These are phyloP conservation scores for Penicillium aurantiogriseum DNA, from an alignment of 2,329 filamentous ascomycete species.

Conservation along the genomic window DNA sequence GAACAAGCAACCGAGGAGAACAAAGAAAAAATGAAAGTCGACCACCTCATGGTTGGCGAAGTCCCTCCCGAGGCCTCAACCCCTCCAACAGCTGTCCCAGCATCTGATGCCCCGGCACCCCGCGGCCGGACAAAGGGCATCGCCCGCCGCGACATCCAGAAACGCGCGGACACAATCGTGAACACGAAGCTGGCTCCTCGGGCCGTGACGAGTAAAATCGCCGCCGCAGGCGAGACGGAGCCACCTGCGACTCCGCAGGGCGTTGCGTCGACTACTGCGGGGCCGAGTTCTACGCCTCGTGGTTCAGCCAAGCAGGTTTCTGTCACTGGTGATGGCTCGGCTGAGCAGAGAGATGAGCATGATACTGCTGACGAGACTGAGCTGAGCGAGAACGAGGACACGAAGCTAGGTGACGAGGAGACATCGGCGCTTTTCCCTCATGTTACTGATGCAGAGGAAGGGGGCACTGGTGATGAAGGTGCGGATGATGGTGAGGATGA, in stretches of 20 bases:
- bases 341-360: conserved; percentile 41
- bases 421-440: conserved; percentile 14
- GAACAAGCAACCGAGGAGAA: conserved; percentile 46
- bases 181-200: conserved; percentile 38
- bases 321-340: not conserved
- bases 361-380: conserved; percentile 69
- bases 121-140: conserved; percentile 56
- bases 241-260: conserved; percentile 14
- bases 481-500: conserved; percentile 17
- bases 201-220: conserved; percentile 23
- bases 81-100: conserved; percentile 31
- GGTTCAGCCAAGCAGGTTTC: conserved; percentile 9
- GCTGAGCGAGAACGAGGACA: conserved; percentile 59
- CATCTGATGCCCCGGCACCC: conserved; percentile 36
- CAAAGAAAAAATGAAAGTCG: conserved; percentile 49
- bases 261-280: conserved; percentile 23
- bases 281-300: conserved; percentile 49
- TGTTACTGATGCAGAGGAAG: conserved; percentile 25
- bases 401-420: conserved; percentile 31
- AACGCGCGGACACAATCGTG: conserved; percentile 58
- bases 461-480: conserved; percentile 21
- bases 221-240: conserved; percentile 26
- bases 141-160: conserved; percentile 58
- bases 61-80: conserved; percentile 31
- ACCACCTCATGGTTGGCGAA: conserved; percentile 45